Evolutionary conservation across 2,329 filamentous ascomycete genomes (phyloP).

Genomic region (Kalaharituber pfeilii): DNA sequence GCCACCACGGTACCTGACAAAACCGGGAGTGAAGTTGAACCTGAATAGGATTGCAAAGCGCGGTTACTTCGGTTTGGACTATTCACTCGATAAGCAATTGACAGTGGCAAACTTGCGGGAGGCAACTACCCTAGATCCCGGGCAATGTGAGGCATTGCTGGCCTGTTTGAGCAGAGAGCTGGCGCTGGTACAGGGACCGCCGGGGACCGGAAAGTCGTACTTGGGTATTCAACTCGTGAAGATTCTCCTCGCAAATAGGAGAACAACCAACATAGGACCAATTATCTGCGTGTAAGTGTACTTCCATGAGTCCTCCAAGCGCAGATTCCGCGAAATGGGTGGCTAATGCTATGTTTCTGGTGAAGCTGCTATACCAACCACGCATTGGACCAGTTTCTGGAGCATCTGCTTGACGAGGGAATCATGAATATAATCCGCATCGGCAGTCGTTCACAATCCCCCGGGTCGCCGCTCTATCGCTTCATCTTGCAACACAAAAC

Average conservation of each 20-base stretch:
- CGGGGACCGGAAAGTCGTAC: constrained; percentile 52
- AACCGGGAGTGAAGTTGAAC: constrained; percentile 8
- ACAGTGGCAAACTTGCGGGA: constrained; percentile 18
- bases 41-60: constrained; percentile 11
- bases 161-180: constrained; percentile 37
- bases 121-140: constrained; percentile 36
- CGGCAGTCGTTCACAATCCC: constrained; percentile 45
- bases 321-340: no score
- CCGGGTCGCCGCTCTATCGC: no score
- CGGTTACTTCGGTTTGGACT: neutral
- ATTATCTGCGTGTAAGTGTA: constrained; percentile 32
- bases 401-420: constrained; percentile 44
- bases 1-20: constrained; percentile 14
- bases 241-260: constrained; percentile 28
- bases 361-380: constrained; percentile 47
- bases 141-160: constrained; percentile 37
- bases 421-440: no score
- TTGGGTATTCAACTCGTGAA: constrained; percentile 36
- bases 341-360: neutral
- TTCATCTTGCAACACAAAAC: no score
- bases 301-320: no score
- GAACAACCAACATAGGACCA: constrained; percentile 30
- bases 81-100: constrained; percentile 11
- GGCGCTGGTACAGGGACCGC: constrained; percentile 50
- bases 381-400: constrained; percentile 46